These are phyloP conservation scores for Chara braunii DNA, from an alignment of 139 green algal species.

Conservation along the genomic window DNA sequence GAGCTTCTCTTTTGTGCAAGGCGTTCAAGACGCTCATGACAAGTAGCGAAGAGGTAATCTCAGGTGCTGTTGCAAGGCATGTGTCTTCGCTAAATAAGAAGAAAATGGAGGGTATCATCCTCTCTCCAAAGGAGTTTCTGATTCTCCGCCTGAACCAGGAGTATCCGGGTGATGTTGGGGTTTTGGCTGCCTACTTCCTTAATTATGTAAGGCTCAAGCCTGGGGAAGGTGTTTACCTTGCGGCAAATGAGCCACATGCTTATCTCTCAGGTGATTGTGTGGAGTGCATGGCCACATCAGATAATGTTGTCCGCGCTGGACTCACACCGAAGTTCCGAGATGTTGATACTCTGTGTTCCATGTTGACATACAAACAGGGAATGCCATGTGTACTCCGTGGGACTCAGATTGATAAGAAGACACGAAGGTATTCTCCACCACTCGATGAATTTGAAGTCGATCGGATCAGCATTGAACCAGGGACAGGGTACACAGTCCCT, in stretches of 20 bases:
- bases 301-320: constrained; percentile 95
- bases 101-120: too few species aligned
- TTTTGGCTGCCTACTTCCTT: constrained; percentile 86
- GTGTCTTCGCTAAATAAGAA: too few species aligned
- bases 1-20: too few species aligned
- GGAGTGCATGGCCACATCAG: constrained; percentile 87
- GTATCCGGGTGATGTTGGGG: constrained; percentile 85
- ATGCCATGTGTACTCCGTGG: constrained; percentile 39
- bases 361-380: constrained; percentile 77
- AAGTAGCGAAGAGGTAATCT: constrained; percentile 18
- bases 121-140: constrained; percentile 60
- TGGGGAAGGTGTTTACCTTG: constrained; percentile 73
- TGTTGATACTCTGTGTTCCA: constrained; percentile 68
- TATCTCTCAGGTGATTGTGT: constrained; percentile 74
- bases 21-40: constrained; percentile 84
- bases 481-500: constrained; percentile 9
- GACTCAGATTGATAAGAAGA: constrained; percentile 29
- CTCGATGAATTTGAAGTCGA: constrained; percentile 86
- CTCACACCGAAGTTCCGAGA: constrained; percentile 91
- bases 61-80: too few species aligned
- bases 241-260: constrained; percentile 93
- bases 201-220: constrained; percentile 59
- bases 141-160: constrained; percentile 75
- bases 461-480: constrained; percentile 10
- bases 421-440: constrained; percentile 62